Evolutionary conservation across 352 stramenopile genomes (phyloP).

Genomic region (Thalassiosira allenii): DNA sequence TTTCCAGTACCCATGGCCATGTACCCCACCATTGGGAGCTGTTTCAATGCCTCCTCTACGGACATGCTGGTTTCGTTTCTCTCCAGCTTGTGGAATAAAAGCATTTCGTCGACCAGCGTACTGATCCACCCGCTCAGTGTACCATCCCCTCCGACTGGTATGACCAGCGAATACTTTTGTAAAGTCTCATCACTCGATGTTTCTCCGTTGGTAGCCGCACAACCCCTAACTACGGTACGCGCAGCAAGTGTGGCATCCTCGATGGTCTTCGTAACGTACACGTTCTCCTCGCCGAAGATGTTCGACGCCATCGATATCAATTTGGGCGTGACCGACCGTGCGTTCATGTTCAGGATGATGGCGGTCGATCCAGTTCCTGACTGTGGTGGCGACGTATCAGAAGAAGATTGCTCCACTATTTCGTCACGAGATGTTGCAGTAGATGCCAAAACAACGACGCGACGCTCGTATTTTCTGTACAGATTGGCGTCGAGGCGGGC

Average conservation of each 20-base stretch:
- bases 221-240: conserved; percentile 28
- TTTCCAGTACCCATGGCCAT: conserved; percentile 78
- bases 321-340: conserved; percentile 51
- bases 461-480: too few species aligned
- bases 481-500: too few species aligned
- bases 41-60: conserved; percentile 41
- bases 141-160: conserved; percentile 77
- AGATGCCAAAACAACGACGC: conserved; percentile 99
- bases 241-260: conserved; percentile 58
- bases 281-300: conserved; percentile 51
- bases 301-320: conserved; percentile 44
- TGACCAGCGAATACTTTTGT: conserved; percentile 48
- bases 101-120: conserved; percentile 43
- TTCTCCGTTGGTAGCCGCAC: neutral
- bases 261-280: conserved; percentile 60
- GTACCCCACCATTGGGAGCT: conserved; percentile 69
- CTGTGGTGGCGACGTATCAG: too few species aligned
- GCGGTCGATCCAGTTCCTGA: conserved; percentile 56
- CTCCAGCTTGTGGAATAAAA: conserved; percentile 28
- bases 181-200: neutral
- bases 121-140: conserved; percentile 75
- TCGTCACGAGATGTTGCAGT: conserved; percentile 99
- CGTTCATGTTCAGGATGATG: conserved; percentile 77
- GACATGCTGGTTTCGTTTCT: neutral
- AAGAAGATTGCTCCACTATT: too few species aligned